These are phyloP conservation scores for Fusarium pseudograminearum DNA, from an alignment of 2,329 filamentous ascomycete species.

Conservation along the genomic window DNA sequence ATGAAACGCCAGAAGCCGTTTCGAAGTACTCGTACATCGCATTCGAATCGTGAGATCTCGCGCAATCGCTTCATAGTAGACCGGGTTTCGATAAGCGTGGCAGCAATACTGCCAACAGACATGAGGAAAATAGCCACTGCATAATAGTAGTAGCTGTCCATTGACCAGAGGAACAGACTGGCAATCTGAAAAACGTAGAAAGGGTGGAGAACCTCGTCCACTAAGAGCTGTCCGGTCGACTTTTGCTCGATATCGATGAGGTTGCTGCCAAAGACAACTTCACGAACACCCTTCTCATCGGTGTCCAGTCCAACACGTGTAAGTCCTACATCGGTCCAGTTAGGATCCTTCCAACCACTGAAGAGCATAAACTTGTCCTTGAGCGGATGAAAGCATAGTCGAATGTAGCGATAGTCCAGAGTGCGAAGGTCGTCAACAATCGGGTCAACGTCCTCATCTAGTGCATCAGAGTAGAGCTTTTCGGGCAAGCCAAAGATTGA, in stretches of 20 bases:
- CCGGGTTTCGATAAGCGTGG: slow-evolving; percentile 90
- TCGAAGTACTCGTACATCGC: slow-evolving; percentile 90
- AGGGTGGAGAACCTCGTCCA: slow-evolving; percentile 96
- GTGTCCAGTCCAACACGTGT: slow-evolving; percentile 85
- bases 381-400: slow-evolving; percentile 89
- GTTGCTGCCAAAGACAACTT: slow-evolving; percentile 89
- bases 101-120: slow-evolving; percentile 89
- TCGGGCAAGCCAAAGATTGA: slow-evolving; percentile 75
- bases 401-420: slow-evolving; percentile 93
- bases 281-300: slow-evolving; percentile 86
- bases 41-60: slow-evolving; percentile 94
- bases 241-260: slow-evolving; percentile 95
- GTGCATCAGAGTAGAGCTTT: slow-evolving; percentile 66
- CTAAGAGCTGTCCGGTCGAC: slow-evolving; percentile 80
- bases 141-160: slow-evolving; percentile 98
- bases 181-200: slow-evolving; percentile 99
- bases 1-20: slow-evolving; percentile 97
- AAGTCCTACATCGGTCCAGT: slow-evolving; percentile 82
- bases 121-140: slow-evolving; percentile 95
- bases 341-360: slow-evolving; percentile 93
- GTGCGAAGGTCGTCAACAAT: slow-evolving; percentile 79
- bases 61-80: slow-evolving; percentile 90
- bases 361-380: slow-evolving; percentile 90
- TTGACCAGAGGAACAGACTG: slow-evolving; percentile 91
- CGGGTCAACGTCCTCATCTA: slow-evolving; percentile 76